Evolutionary conservation across 495 filamentous ascomycete genomes (phyloP), one percentile per base, ranked within the genome.

Genomic region (Aspergillus affinis): DNA sequence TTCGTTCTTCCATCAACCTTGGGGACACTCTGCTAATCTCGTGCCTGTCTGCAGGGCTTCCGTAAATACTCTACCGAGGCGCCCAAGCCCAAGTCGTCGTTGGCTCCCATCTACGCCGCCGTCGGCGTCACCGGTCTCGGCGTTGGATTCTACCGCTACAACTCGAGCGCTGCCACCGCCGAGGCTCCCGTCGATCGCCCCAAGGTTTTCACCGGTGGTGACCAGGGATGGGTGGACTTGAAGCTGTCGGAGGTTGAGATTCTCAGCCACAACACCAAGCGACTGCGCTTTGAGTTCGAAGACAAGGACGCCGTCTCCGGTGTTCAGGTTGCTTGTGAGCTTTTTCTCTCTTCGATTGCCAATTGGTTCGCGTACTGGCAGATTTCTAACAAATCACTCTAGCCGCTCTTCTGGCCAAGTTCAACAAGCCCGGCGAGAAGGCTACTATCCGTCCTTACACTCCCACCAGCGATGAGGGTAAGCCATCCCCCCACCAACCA

Each of bases 221-320:
- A 93, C 51, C 86, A 94, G 75, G 93, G 91, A 66, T 96, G 90
- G 75, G 73, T 96, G 47, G 83, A 84, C 61, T 84, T 96, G 62
- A 85, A 88, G 78, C 82, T 98, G 48, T 85, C 90, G 48, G 83
- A 86, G n/a, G 82, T 91, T 62, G 88, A 91, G 76, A 67, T 72
- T 15, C 72, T 96, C 75, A 96, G 88, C 77, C 86, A 89, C 78
- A 96, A 96, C 81, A 92, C 91, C 58, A 97, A 97, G 87, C 82
- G 79, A 49, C 78, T 97, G 68, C 86, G 89, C 65, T 96, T 96
- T 76, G 81, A 83, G 47, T 86, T 95, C 26, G 88, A 90, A n/a
- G 87, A 93, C 65, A 83, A 85, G 65, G 88, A 97, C 69, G 83
- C 87, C 74, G 87, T 95, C 49, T 90, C 87, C 58, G 94, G 94